Evolutionary conservation across 2,329 filamentous ascomycete species (phyloP), one percentile per base, ranked within the genome.

Genomic region (Verticillium dahliae): DNA sequence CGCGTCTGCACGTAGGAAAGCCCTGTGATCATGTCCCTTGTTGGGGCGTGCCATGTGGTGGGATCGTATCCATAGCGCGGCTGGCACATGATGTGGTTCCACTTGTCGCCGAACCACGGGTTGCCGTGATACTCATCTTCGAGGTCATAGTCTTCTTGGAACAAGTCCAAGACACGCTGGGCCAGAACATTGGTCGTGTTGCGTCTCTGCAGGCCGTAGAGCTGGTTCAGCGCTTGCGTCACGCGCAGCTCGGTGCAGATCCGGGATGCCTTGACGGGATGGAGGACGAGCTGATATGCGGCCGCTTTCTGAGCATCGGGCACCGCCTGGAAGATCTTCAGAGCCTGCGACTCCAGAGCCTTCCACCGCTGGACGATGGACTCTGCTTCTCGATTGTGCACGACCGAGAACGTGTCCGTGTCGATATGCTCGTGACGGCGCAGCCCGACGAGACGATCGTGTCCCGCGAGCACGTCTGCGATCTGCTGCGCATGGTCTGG

Each of bases 391-490:
- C 81, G 74, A 66, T 88, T 86, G 72, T 88, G 82, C 60, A 86
- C 15, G 45, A 52, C 45, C 5, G 45, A 52, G 18, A 52, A 52
- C n/a, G 45, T 52, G 74, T 74, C 77, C 0, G 81, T 76, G 27
- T 86, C 83, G 1, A 88, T 74, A 37, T 85, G 78, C 67, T 89
- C 86, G 63, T 83, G 86, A 66, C 86, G 87, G 50, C 85, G 78
- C 54, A 85, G 75, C 3, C 80, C 81, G 10, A 76, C 72, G 0
- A 78, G 67, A 0, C 70, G 68, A 37, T 82, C 81, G 65, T 87
- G 86, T 45, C 79, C 79, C 59, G 82, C 78, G 65, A 85, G 76
- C 1, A 85, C 75, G 4, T 75, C 69, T 0, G 80, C 80, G 38
- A 85, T 81, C 1, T 75, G 72, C 1, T 76, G 69, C 0, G 81